Base-by-base conservation (phyloP, 345 rosid species). In the Moringa oleifera region DNA sequence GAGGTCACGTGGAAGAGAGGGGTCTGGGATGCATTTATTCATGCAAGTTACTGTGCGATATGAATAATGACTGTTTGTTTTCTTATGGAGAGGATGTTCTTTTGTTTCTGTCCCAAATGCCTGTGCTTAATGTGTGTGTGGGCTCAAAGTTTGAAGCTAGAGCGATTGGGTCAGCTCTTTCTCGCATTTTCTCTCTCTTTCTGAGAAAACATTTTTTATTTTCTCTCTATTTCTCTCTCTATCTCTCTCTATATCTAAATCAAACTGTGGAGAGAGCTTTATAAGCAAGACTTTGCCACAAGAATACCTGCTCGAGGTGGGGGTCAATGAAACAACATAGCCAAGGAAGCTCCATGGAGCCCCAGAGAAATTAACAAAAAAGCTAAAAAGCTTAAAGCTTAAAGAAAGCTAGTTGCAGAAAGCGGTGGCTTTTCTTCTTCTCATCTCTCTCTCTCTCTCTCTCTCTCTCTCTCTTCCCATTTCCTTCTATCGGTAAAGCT, bases 361-460 rank as follows among this genome's bases (percentile, higher is more conserved):
- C 19, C 21, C 7, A 17, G 23, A 37, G 6, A 5, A 24, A 57
- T 50, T 24, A 49, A 22, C 0, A 51, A 22, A 47, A 59, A 54
- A 19, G 47, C 47, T 16, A 21, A 57, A 63, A 71, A 69, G 64
- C 25, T 53, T 67, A 73, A 75, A 80, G 81, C 75, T 66, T 75
- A 61, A 68, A 66, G 67, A 76, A 85, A 81, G 88, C 77, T 81
- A 76, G 77, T 76, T 59, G 83, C 86, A 79, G 89, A 83, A 86
- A 87, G 89, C 89, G 75, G 46, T 63, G 73, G 75, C 85, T 74
- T 85, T 81, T 75, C 59, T 66, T 61, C 68, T 23, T 2, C 61
- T 33, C 37, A 4, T 33, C 37, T 33, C 11, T 58, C 58, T 56
- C 68, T 57, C 59, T 24, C 54, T 59, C 45, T 58, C 24, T 61